Percentiles rank a stretch among this genome's conserved stretches.
Evolutionary conservation across 2,329 filamentous ascomycete genomes (phyloP).

Genomic region (Cytospora piceae): DNA sequence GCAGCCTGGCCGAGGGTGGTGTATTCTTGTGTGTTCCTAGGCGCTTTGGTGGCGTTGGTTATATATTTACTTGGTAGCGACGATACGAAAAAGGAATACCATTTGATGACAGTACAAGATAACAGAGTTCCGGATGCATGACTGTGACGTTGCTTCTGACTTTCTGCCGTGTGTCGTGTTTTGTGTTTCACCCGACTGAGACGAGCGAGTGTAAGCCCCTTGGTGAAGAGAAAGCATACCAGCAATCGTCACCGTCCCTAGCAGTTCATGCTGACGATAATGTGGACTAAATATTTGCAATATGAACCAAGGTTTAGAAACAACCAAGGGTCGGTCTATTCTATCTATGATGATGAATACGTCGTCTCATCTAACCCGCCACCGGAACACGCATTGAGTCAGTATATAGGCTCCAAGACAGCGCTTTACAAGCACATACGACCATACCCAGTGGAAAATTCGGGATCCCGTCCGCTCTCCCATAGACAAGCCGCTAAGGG

Average conservation of each 20-base stretch:
- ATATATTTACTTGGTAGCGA: constrained; percentile 1
- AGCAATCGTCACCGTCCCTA: no score
- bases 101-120: background rate
- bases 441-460: background rate
- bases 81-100: constrained; percentile 5
- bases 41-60: constrained; percentile 4
- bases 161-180: constrained; percentile 4
- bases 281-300: no score
- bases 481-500: background rate
- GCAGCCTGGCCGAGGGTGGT: background rate
- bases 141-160: background rate
- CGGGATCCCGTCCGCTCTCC: background rate
- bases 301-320: no score
- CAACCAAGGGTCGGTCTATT: no score
- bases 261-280: no score
- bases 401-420: background rate
- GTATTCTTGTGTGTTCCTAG: constrained; percentile 3
- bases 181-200: background rate
- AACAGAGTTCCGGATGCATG: background rate
- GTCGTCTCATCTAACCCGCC: no score
- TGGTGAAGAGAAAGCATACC: no score
- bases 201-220: no score
- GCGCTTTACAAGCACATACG: background rate
- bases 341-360: no score
- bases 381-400: no score